Percentiles rank a stretch among this genome's conserved stretches.
These are phyloP conservation scores for Fabrea salina DNA, from an alignment of 169 alveolate species.

Conservation along the genomic window DNA sequence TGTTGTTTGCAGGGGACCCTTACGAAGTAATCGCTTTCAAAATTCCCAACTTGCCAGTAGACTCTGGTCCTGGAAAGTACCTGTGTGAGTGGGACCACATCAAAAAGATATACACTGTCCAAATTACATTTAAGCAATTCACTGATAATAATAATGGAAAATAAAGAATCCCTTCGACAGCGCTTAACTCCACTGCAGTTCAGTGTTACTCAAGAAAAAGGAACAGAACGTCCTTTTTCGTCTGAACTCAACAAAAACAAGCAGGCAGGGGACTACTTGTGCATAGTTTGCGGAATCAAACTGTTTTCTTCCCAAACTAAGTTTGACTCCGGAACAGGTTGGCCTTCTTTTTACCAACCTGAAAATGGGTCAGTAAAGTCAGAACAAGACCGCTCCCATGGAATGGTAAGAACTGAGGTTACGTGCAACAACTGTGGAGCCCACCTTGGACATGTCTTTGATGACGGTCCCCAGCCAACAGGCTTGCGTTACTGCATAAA, in stretches of 20 bases:
- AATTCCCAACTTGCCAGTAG: slow-evolving; percentile 92
- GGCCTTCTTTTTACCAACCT: slow-evolving; percentile 59
- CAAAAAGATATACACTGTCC: slow-evolving; percentile 88
- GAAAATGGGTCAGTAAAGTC: slow-evolving; percentile 21
- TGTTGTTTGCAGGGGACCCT: slow-evolving; percentile 98
- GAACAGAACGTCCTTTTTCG: slow-evolving; percentile 43
- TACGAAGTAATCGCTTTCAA: slow-evolving; percentile 97
- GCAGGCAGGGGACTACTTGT: slow-evolving; percentile 37
- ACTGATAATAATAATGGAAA: not conserved
- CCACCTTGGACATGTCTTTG: slow-evolving; percentile 63
- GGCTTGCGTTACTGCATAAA: slow-evolving; percentile 60
- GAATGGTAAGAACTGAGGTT: slow-evolving; percentile 57
- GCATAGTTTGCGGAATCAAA: slow-evolving; percentile 29
- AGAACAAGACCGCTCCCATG: slow-evolving; percentile 42
- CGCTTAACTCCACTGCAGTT: slow-evolving; percentile 25
- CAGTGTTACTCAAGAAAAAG: slow-evolving; percentile 42
- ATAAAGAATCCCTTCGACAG: slow-evolving; percentile 31
- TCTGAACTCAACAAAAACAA: slow-evolving; percentile 25
- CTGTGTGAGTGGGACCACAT: slow-evolving; percentile 92
- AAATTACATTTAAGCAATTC: slow-evolving; percentile 80
- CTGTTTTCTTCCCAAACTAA: slow-evolving; percentile 38
- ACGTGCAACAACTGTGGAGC: slow-evolving; percentile 50
- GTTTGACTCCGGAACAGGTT: slow-evolving; percentile 61
- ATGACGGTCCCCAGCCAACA: slow-evolving; percentile 59
- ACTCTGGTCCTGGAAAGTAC: slow-evolving; percentile 84